Base-by-base conservation (phyloP, 1,284 basidiomycete genomes). In the Mycena sp. region DNA sequence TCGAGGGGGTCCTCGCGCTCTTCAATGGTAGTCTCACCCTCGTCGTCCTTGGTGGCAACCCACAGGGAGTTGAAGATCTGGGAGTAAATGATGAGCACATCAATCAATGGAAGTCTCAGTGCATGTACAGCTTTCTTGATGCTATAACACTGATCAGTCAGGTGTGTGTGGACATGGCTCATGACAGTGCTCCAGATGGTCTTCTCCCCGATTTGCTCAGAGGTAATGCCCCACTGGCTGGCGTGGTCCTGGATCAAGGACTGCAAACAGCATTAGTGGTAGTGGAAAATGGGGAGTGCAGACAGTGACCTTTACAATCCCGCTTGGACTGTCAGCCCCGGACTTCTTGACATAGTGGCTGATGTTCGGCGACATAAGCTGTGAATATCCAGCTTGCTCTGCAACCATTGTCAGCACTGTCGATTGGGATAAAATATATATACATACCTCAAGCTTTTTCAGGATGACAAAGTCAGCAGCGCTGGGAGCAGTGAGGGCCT, bases 81-180 rank as follows among this genome's bases (percentile, higher is more conserved):
- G n/a, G 32, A 11, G 25, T 21, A 12, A n/a, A 37, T 17, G 12
- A n/a, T 10, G 28, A 32, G 3, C 11, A 23, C 16, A 29, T 29
- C 16, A 29, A 44, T 28, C 19, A 19, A 21, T 7, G 21, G 17
- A 30, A 30, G 5, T n/a, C n/a, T n/a, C n/a, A n/a, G n/a, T n/a
- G n/a, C n/a, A 46, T 50, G 16, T 28, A 60, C 58, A 16, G 17
- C 19, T 40, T 60, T 60, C 35, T 60, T 60, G 30, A 60, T 53
- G 7, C 53, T 43, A 37, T 60, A 60, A 16, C 50, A 50, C 19
- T 19, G 41, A 16, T 60, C 58, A 3, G 58, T 60, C 32, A 60
- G 50, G 4, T 35, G 40, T 6, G 2, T 12, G n/a, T 48, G 48
- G 19, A 50, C 14, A 21, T 48, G 57, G 11, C 35, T 37, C 2